A percentile compares a stretch with the other conserved stretches of the same genome.
phyloP scores from a whole-genome alignment of 1,139 yeast species.

The Debaryomycetaceae sp. region DNA sequence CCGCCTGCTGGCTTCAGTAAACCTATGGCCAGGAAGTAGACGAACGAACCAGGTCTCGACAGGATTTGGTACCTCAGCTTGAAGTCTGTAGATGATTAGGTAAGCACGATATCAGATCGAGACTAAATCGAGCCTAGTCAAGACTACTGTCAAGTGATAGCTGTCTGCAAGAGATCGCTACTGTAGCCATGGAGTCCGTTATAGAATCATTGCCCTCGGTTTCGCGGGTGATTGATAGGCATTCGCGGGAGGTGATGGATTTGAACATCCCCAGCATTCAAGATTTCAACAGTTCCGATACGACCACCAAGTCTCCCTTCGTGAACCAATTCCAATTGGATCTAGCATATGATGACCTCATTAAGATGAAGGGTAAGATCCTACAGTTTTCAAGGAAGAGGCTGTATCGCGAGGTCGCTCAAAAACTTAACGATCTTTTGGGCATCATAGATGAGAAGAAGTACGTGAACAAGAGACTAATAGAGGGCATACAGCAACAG shows the following conservation, averaged over 20 bases:
- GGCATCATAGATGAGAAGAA: slow-evolving; percentile 21
- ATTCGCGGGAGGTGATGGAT: slow-evolving; percentile 1
- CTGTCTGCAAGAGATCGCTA: no score
- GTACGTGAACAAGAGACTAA: slow-evolving; percentile 17
- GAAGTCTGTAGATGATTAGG: no score
- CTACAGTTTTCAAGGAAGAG: slow-evolving; percentile 10
- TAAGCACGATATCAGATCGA: no score
- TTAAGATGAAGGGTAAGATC: slow-evolving; percentile 5
- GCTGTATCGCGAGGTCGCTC: slow-evolving; percentile 7
- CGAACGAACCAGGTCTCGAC: no score
- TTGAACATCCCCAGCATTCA: slow-evolving; percentile 2
- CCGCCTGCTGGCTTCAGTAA: no score
- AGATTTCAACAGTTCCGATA: neutral
- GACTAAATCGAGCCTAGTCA: no score
- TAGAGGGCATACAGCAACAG: slow-evolving; percentile 8
- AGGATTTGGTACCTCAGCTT: no score
- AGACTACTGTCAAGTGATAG: no score
- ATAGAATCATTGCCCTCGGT: slow-evolving; percentile 3
- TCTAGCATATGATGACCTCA: slow-evolving; percentile 13
- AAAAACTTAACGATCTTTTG: slow-evolving; percentile 11
- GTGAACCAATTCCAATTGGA: slow-evolving; percentile 19
- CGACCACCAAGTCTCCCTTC: slow-evolving; percentile 17
- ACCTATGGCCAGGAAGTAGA: no score
- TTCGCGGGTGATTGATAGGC: slow-evolving; percentile 6
- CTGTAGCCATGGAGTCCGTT: slow-evolving; percentile 11